These are phyloP conservation scores for Trametes cingulata DNA, from an alignment of 768 basidiomycete species.

Conservation along the genomic window DNA sequence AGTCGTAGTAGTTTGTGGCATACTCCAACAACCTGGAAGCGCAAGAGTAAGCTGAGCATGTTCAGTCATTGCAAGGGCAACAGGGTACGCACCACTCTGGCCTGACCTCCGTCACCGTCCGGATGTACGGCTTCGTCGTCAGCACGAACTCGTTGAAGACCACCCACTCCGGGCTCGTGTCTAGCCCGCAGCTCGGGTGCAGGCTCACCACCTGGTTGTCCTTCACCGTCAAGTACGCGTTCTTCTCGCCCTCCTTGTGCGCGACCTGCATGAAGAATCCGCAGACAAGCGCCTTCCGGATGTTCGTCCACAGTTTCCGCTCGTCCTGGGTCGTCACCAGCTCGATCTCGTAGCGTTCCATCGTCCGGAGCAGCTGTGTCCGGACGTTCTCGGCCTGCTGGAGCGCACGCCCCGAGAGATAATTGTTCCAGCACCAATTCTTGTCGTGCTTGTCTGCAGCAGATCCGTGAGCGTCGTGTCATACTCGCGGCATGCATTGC, in stretches of 20 bases:
- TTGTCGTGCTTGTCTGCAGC: slow-evolving; percentile 67
- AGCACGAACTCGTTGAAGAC: slow-evolving; percentile 94
- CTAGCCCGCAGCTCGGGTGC: slow-evolving; percentile 87
- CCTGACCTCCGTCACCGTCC: slow-evolving; percentile 85
- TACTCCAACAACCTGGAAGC: slow-evolving; percentile 59
- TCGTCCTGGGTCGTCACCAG: slow-evolving; percentile 66
- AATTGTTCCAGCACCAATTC: slow-evolving; percentile 92
- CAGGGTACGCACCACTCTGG: slow-evolving; percentile 72
- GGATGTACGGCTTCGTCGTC: slow-evolving; percentile 85
- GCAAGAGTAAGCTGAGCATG: neutral
- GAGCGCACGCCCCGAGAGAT: slow-evolving; percentile 79
- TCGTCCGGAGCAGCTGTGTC: slow-evolving; percentile 80
- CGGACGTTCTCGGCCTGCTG: slow-evolving; percentile 94
- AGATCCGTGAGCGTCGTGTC: neutral
- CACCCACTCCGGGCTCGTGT: slow-evolving; percentile 89
- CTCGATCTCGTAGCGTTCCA: slow-evolving; percentile 89
- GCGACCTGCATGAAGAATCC: slow-evolving; percentile 99
- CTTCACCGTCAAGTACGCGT: slow-evolving; percentile 81
- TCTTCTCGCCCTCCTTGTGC: slow-evolving; percentile 89
- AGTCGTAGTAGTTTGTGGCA: slow-evolving; percentile 21
- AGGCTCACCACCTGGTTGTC: slow-evolving; percentile 75
- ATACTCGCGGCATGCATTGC: neutral
- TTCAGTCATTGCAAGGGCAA: neutral
- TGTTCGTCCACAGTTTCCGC: slow-evolving; percentile 56
- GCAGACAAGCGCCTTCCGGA: slow-evolving; percentile 82